These are phyloP conservation scores for Medicago lupulina DNA, from an alignment of 306 rosid species.

Conservation along the genomic window DNA sequence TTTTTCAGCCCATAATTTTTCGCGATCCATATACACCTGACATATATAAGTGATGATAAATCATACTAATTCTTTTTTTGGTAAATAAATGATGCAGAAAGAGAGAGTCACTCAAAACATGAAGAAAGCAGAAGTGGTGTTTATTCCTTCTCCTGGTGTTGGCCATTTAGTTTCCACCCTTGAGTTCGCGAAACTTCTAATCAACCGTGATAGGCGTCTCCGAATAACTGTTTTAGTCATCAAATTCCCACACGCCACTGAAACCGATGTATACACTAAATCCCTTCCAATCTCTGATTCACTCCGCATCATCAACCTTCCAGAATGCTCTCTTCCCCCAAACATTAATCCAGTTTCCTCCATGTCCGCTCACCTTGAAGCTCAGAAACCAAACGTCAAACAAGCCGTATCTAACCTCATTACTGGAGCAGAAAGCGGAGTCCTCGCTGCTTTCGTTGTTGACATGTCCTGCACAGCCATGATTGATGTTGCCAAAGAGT, in stretches of 20 bases:
- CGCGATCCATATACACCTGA: too few relatives aligned
- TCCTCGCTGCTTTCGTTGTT: constrained; percentile 57
- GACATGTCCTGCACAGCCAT: constrained; percentile 63
- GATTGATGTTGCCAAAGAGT: constrained; percentile 57
- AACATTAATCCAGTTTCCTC: neutral
- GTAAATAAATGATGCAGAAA: too few relatives aligned
- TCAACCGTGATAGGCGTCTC: neutral
- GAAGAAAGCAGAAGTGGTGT: constrained; percentile 21
- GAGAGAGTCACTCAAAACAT: too few relatives aligned
- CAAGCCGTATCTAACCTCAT: constrained; percentile 28
- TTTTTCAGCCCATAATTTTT: too few relatives aligned
- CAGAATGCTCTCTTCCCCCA: neutral
- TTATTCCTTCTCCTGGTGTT: neutral
- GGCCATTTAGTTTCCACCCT: neutral
- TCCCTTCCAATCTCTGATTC: neutral
- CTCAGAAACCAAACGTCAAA: constrained; percentile 40
- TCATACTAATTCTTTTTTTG: too few relatives aligned
- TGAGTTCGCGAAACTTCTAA: neutral
- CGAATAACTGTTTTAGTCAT: neutral
- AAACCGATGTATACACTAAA: neutral
- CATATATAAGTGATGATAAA: too few relatives aligned
- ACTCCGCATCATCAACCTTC: neutral
- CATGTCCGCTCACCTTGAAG: constrained; percentile 3
- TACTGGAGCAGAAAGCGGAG: neutral
- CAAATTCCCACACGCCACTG: neutral